Evolutionary conservation across 768 basidiomycete genomes (phyloP).

Genomic region (Leucocoprinus leucothites): DNA sequence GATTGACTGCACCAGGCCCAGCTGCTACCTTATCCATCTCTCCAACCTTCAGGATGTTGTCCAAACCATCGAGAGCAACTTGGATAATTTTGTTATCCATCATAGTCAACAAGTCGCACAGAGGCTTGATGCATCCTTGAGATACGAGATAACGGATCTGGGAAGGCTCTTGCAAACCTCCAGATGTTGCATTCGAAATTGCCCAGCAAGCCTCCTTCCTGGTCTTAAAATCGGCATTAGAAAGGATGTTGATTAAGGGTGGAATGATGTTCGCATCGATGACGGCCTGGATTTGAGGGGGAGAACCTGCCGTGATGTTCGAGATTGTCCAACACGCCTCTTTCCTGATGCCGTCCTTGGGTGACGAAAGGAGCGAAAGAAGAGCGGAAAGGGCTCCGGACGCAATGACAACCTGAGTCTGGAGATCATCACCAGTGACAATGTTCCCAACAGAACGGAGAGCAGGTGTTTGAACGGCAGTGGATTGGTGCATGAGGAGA

Average conservation of each 20-base stretch:
- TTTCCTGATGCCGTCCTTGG: conserved; percentile 98
- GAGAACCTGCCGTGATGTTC: conserved; percentile 96
- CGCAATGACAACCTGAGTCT: conserved; percentile 98
- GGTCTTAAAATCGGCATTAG: conserved; percentile 98
- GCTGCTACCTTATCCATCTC: conserved; percentile 87
- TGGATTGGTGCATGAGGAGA: conserved; percentile 90
- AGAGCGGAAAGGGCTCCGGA: conserved; percentile 96
- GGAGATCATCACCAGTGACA: conserved; percentile 98
- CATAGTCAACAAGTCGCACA: conserved; percentile 93
- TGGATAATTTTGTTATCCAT: conserved; percentile 99
- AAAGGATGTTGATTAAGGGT: conserved; percentile 96
- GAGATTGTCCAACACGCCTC: conserved; percentile 99
- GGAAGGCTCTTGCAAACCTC: conserved; percentile 91
- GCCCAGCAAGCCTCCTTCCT: conserved; percentile 99
- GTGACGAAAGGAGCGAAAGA: conserved; percentile 87
- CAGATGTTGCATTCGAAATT: conserved; percentile 97
- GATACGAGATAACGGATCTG: conserved; percentile 98
- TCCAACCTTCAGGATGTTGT: conserved; percentile 97
- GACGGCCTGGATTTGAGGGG: conserved; percentile 94
- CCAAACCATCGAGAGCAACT: conserved; percentile 95
- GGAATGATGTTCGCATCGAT: conserved; percentile 99
- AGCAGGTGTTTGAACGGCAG: conserved; percentile 97
- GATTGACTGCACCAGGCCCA: conserved; percentile 82
- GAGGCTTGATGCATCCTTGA: conserved; percentile 97
- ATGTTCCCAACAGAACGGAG: conserved; percentile 99